Conservation (phyloP, 768 basidiomycete species). For the Boletus edulis region DNA sequence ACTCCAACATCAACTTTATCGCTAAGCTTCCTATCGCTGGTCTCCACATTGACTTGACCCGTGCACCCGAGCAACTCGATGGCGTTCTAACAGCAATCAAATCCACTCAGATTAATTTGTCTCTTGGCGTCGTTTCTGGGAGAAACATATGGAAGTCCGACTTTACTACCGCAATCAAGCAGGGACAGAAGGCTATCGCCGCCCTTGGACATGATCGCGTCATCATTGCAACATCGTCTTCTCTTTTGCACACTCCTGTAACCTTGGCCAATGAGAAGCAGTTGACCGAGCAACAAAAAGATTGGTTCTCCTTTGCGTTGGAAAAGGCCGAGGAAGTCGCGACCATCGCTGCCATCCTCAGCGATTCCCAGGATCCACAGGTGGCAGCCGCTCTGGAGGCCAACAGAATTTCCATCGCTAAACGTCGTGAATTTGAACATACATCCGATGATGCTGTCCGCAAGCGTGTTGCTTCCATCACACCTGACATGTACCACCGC, state of each 20-base stretch:
- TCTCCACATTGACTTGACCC: conserved; percentile 95
- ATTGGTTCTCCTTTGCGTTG: conserved; percentile 98
- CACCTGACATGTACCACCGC: conserved; percentile 80
- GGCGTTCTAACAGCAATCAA: conserved; percentile 80
- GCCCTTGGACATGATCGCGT: conserved; percentile 84
- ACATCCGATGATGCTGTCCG: conserved; percentile 93
- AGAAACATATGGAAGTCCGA: conserved; percentile 99
- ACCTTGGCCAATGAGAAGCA: conserved; percentile 91
- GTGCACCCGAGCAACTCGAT: conserved; percentile 88
- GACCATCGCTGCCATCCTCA: conserved; percentile 78
- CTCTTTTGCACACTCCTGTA: conserved; percentile 97
- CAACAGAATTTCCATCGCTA: conserved; percentile 87
- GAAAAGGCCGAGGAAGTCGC: conserved; percentile 95
- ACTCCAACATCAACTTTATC: conserved; percentile 83
- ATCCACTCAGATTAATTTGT: conserved; percentile 75
- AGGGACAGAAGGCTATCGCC: conserved; percentile 81
- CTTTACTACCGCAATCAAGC: conserved; percentile 76
- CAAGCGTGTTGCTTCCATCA: conserved; percentile 92
- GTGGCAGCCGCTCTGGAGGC: conserved; percentile 76
- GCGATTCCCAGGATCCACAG: conserved; percentile 75
- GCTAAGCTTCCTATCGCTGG: conserved; percentile 91
- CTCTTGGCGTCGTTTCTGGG: conserved; percentile 94
- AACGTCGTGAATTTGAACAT: conserved; percentile 92
- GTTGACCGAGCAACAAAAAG: conserved; percentile 83
- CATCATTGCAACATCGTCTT: conserved; percentile 93